A percentile compares a stretch with the other conserved stretches of the same genome.
These are phyloP conservation scores for Phytopythium vexans DNA, from an alignment of 352 stramenopile species.

Conservation along the genomic window DNA sequence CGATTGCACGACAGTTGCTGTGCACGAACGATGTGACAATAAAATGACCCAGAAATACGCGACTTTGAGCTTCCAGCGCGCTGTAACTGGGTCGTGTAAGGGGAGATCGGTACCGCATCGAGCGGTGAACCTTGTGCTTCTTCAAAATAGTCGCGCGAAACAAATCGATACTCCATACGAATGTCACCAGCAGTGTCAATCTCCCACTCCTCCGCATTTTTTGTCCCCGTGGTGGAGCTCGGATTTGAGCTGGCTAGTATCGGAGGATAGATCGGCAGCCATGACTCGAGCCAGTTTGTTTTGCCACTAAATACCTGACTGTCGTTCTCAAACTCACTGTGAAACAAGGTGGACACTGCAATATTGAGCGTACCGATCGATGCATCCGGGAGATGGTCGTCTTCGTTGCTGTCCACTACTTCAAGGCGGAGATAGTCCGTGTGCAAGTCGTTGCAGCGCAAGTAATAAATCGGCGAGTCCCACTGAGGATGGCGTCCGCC, in stretches of 20 bases:
- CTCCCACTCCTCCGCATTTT: constrained; percentile 1
- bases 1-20: constrained; percentile 18
- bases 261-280: constrained; percentile 34
- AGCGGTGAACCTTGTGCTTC: constrained; percentile 6
- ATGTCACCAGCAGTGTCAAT: constrained; percentile 24
- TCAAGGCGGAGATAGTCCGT: constrained; percentile 40
- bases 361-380: constrained; percentile 34
- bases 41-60: constrained; percentile 18
- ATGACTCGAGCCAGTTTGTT: constrained; percentile 40
- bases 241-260: background rate
- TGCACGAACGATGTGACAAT: constrained; percentile 30
- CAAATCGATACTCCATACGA: constrained; percentile 50
- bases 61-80: background rate
- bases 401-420: constrained; percentile 52
- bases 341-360: constrained; percentile 26
- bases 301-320: constrained; percentile 5
- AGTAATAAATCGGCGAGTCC: constrained; percentile 38
- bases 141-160: constrained; percentile 27
- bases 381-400: constrained; percentile 45
- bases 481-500: constrained; percentile 44
- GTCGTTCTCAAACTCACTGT: constrained; percentile 5
- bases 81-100: background rate
- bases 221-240: no score
- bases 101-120: background rate
- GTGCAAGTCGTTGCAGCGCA: constrained; percentile 21